Conservation (phyloP, 1,284 basidiomycete species). For the Ganoderma boninense region DNA sequence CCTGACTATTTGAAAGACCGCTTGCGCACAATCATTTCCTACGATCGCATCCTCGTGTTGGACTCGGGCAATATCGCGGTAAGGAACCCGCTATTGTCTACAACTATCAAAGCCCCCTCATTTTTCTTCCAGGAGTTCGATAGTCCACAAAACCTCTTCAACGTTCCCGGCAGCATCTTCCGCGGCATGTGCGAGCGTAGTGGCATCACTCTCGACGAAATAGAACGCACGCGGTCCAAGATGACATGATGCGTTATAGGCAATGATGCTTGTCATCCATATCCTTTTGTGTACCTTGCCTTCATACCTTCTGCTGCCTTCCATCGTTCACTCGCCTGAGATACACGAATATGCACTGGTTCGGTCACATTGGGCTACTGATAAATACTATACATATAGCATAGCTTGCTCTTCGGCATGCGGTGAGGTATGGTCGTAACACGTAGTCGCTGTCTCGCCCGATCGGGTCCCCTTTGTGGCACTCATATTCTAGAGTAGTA, state of each 20-base stretch:
- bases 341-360: neutral
- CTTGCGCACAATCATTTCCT: slow-evolving; percentile 81
- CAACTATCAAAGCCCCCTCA: neutral
- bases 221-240: slow-evolving; percentile 44
- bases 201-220: slow-evolving; percentile 62
- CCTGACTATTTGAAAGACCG: slow-evolving; percentile 53
- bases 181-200: slow-evolving; percentile 72
- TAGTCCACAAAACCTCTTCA: slow-evolving; percentile 68
- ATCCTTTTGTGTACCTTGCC: neutral
- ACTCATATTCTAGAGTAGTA: neutral
- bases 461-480: neutral
- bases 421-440: neutral
- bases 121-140: slow-evolving; percentile 69
- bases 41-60: slow-evolving; percentile 80
- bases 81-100: slow-evolving; percentile 28
- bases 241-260: neutral
- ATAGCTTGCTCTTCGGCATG: neutral
- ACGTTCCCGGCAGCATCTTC: slow-evolving; percentile 64
- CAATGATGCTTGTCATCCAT: neutral
- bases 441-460: neutral
- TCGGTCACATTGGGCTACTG: neutral
- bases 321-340: neutral
- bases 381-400: neutral
- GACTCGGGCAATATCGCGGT: slow-evolving; percentile 75
- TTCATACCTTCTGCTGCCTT: neutral